phyloP scores from a whole-genome alignment of 2,329 filamentous ascomycete genomes.

The Apiospora kogelbergensis region DNA sequence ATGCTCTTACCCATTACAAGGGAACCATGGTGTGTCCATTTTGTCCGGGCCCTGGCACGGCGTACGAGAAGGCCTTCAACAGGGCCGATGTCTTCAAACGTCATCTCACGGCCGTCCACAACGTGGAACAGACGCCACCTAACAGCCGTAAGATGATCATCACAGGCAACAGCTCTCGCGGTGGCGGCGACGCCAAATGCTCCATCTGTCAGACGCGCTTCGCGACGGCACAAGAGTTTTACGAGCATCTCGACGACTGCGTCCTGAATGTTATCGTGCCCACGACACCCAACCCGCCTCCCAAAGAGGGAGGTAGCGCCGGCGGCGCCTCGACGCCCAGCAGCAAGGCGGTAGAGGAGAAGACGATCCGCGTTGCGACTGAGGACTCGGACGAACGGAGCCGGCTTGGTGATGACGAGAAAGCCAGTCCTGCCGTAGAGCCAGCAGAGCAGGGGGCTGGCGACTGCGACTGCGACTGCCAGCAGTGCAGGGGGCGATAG shows the following conservation, averaged over 20 bases:
- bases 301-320: slow-evolving; percentile 24
- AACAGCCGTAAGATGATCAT: slow-evolving; percentile 76
- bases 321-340: slow-evolving; percentile 15
- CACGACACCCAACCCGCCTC: slow-evolving; percentile 35
- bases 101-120: slow-evolving; percentile 86
- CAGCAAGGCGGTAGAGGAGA: slow-evolving; percentile 17
- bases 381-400: slow-evolving; percentile 8
- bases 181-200: slow-evolving; percentile 72
- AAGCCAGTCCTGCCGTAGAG: slow-evolving; percentile 12
- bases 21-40: slow-evolving; percentile 97
- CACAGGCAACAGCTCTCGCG: slow-evolving; percentile 28
- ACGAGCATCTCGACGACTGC: slow-evolving; percentile 83
- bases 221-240: slow-evolving; percentile 89
- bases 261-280: slow-evolving; percentile 60
- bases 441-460: slow-evolving; percentile 16
- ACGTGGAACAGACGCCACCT: slow-evolving; percentile 88
- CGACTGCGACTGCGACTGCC: neutral
- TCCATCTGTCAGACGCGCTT: slow-evolving; percentile 84
- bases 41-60: slow-evolving; percentile 84
- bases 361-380: slow-evolving; percentile 3
- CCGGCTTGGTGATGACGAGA: neutral
- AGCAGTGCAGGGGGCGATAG: slow-evolving; percentile 22
- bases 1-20: slow-evolving; percentile 94
- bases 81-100: slow-evolving; percentile 95
- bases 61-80: slow-evolving; percentile 94